Evolutionary conservation across 139 green algal species (phyloP).

Genomic region (Zygnema circumcarinatum): DNA sequence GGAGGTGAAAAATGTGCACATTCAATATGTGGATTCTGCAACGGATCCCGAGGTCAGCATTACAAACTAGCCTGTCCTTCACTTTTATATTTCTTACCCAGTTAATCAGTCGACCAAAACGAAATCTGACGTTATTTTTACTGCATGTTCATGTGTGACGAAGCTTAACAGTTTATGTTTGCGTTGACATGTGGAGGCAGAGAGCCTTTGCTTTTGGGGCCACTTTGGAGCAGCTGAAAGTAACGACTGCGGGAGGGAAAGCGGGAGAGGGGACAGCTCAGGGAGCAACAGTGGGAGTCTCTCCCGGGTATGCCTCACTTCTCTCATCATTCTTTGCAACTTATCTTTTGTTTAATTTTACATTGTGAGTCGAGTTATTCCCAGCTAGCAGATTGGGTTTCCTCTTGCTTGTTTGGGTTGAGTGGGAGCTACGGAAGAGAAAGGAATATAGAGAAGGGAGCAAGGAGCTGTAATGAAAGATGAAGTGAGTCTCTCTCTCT

Average conservation of each 20-base stretch:
- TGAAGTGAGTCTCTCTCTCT: background rate
- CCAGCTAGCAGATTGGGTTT: background rate
- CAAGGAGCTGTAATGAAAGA: too few relatives aligned
- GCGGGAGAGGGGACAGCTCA: too few relatives aligned
- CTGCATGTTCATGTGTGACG: too few relatives aligned
- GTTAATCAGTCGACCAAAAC: background rate
- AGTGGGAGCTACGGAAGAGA: too few relatives aligned
- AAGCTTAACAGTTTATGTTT: too few relatives aligned
- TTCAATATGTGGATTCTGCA: constrained; percentile 32
- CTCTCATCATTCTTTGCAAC: background rate
- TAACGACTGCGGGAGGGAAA: too few relatives aligned
- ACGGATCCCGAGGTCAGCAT: constrained; percentile 44
- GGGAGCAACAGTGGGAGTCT: too few relatives aligned
- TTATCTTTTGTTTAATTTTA: background rate
- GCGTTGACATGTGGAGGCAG: too few relatives aligned
- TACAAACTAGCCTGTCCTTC: background rate
- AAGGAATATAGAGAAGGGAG: too few relatives aligned
- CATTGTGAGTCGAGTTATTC: background rate
- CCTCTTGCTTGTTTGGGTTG: background rate
- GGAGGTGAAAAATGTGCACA: constrained; percentile 46
- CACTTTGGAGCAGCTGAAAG: too few relatives aligned
- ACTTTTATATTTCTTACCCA: background rate
- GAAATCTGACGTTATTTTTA: too few relatives aligned
- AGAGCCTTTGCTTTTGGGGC: too few relatives aligned
- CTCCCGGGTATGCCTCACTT: background rate